phyloP scores from a whole-genome alignment of 2,329 filamentous ascomycete species.

The Fusarium brevicatenulatum region DNA sequence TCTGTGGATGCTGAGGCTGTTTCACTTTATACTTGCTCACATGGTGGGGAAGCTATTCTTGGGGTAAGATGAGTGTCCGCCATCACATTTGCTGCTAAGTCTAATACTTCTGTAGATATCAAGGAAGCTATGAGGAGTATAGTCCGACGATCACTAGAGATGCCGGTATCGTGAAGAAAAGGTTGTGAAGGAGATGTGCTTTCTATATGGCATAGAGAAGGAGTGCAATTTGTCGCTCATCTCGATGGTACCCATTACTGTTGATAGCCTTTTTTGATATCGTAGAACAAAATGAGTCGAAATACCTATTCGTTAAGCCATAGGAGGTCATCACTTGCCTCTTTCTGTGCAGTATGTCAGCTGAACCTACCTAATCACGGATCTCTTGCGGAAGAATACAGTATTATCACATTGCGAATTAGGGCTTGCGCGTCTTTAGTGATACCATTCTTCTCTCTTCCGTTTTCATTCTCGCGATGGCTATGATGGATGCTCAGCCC shows the following conservation, averaged over 20 bases:
- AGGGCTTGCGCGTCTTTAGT: not conserved
- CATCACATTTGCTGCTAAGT: not conserved
- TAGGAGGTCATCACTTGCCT: no score
- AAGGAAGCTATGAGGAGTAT: not conserved
- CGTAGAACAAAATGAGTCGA: no score
- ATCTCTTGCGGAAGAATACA: not conserved
- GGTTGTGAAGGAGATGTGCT: not conserved
- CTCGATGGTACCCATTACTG: accelerated
- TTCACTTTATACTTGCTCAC: not conserved
- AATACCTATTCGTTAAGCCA: no score
- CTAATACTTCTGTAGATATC: not conserved
- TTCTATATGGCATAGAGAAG: not conserved
- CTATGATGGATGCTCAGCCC: not conserved
- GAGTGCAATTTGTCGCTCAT: not conserved
- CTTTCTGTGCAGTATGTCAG: not conserved
- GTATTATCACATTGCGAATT: accelerated
- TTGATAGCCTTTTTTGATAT: not conserved
- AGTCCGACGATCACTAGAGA: not conserved
- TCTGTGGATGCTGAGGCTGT: not conserved
- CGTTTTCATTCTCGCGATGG: not conserved
- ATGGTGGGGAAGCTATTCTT: not conserved
- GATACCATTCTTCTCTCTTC: accelerated
- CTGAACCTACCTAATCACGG: not conserved
- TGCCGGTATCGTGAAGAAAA: not conserved
- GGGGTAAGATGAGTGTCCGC: not conserved